Conservation (phyloP, 1,139 yeast species). For the Scheffersomyces lignicola region DNA sequence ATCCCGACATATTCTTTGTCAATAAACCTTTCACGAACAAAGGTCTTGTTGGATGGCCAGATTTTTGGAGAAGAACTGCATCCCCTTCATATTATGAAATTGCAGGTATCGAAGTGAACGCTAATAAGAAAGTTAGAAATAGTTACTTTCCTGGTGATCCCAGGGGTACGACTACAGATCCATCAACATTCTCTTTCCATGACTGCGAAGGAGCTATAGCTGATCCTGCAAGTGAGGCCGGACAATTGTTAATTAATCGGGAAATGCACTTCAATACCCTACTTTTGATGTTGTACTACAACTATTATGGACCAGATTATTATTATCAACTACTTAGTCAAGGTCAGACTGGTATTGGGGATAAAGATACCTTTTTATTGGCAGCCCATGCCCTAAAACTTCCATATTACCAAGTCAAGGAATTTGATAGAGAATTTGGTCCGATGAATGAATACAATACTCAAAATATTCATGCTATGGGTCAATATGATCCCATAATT, state of each 20-base stretch:
- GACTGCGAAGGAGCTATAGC: slow-evolving; percentile 58
- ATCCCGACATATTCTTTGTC: slow-evolving; percentile 32
- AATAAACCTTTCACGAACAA: slow-evolving; percentile 30
- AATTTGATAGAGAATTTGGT: slow-evolving; percentile 38
- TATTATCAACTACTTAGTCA: slow-evolving; percentile 55
- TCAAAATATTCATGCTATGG: slow-evolving; percentile 36
- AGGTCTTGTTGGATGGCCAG: slow-evolving; percentile 39
- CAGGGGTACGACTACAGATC: slow-evolving; percentile 19
- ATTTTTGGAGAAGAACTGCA: slow-evolving; percentile 40
- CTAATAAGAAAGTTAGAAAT: slow-evolving; percentile 20
- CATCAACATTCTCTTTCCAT: slow-evolving; percentile 30
- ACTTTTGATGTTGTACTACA: slow-evolving; percentile 55
- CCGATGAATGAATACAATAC: slow-evolving; percentile 22
- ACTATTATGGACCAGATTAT: slow-evolving; percentile 53
- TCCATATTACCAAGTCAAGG: slow-evolving; percentile 56
- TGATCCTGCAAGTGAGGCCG: slow-evolving; percentile 62
- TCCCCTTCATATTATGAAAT: slow-evolving; percentile 34
- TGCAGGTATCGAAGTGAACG: slow-evolving; percentile 24
- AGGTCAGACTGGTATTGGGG: slow-evolving; percentile 64
- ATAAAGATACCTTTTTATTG: slow-evolving; percentile 62
- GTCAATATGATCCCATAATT: slow-evolving; percentile 38
- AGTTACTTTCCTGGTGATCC: slow-evolving; percentile 27
- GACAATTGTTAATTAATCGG: slow-evolving; percentile 56
- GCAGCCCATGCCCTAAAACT: slow-evolving; percentile 53
- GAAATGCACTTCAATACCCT: slow-evolving; percentile 48